Base-by-base conservation (phyloP, 805 yeast species). In the Cyberlindnera samutprakarnensis region DNA sequence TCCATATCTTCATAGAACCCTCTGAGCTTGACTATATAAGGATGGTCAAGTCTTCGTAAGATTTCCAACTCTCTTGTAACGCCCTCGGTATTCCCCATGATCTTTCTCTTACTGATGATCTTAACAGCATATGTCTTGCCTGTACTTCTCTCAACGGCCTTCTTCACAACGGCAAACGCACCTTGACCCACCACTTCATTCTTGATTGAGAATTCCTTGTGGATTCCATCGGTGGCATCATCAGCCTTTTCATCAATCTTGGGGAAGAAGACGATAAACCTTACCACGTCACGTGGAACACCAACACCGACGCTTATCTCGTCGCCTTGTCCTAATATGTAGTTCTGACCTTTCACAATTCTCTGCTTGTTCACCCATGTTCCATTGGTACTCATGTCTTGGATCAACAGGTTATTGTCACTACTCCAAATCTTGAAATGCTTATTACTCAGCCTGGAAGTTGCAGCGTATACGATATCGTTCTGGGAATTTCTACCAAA, bases 151-250 rank as follows among this genome's bases (percentile, higher is more conserved):
- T 87, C 92, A 1, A 88, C 75, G 5, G 94, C 96, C 52, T 85
- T 85, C 44, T 86, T 80, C 18, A 92, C 98, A 2, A 88, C 82
- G 6, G 97, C 97, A 68, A 90, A 90, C 8, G 97, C 97, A n/a
- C 98, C 98, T 47, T 86, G 92, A 1, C 98, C 98, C 2, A 90
- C 83, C 12, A 84, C 78, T 48, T 83, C 95, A 51, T 80, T 84
- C 37, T 79, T 72, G 14, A 90, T 74, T 11, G 84, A 80, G 56
- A 78, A 92, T 47, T 80, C 75, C 37, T 70, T 72, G 46, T 68
- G 66, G 9, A 84, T 75, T 2, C 88, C 87, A 17, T 48, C 45
- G 5, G 25, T 15, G 3, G 20, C 22, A 8, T 33, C 36, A 44
- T 56, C 30, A 36, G 37, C 25, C 17, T 36, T 29, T 18, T 34